A percentile compares a stretch with the other conserved stretches of the same genome.
Evolutionary conservation across 164 flowering plant genomes (phyloP).

Genomic region (Stephania japonica): DNA sequence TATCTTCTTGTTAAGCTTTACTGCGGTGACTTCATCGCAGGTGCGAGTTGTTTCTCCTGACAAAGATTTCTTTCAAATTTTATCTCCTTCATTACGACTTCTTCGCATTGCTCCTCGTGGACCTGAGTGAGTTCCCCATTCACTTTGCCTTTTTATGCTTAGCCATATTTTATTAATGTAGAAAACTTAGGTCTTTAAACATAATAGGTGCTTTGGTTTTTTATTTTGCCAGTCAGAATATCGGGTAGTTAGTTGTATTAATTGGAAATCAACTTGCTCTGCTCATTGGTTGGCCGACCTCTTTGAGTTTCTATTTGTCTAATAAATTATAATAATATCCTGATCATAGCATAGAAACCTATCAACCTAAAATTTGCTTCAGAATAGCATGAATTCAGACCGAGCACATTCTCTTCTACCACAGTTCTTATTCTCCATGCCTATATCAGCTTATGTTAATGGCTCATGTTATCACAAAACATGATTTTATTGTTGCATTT

Average conservation of each 20-base stretch:
- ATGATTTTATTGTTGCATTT: constrained; percentile 8
- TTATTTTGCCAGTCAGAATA: background rate
- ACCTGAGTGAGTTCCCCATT: constrained; percentile 49
- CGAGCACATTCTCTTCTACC: background rate
- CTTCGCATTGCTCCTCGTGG: constrained; percentile 92
- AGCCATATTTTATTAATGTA: background rate
- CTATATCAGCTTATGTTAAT: background rate
- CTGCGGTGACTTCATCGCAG: constrained; percentile 26
- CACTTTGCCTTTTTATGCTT: constrained; percentile 2
- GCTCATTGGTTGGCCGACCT: background rate
- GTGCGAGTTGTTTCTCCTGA: constrained; percentile 98
- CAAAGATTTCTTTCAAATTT: constrained; percentile 90
- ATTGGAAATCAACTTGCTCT: background rate
- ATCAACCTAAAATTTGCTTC: background rate
- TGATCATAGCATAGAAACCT: too few species aligned
- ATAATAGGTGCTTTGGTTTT: background rate
- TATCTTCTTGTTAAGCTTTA: background rate
- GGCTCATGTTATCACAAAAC: background rate
- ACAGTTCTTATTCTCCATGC: too few species aligned
- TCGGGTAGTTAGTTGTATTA: background rate
- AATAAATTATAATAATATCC: background rate
- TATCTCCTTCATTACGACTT: constrained; percentile 90
- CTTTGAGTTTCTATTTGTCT: background rate
- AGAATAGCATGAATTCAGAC: background rate
- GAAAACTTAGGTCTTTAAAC: background rate